Base-by-base conservation (phyloP, 768 basidiomycete species). In the Trametes sanguinea region DNA sequence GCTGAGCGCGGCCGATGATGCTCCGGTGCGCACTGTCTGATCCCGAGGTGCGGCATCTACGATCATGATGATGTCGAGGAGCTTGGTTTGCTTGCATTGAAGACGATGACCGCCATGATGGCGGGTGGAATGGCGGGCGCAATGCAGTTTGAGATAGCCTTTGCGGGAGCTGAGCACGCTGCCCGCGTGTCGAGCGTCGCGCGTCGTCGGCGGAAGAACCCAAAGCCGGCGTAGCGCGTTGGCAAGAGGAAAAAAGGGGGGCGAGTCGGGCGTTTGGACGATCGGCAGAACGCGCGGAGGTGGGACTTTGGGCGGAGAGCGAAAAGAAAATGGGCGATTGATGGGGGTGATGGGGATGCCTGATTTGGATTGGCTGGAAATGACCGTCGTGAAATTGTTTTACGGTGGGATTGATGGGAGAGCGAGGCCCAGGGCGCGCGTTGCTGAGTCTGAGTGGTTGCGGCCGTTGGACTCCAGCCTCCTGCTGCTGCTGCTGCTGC, bases 361-460 rank as follows among this genome's bases (percentile, higher is more conserved):
- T 27, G 44, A 51, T 51, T 51, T 42, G 54, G 59, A 54, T 16
- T 42, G 54, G 42, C 13, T 42, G 45, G 37, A 39, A 29, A 40
- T 39, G 50, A 47, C 43, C 51, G 56, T 35, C 44, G 56, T 50
- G 62, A 60, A 65, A 65, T 57, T 65, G 52, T 65, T 60, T 61
- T 61, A 22, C 17, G 33, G 35, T 50, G 45, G 32, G 51, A 51
- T 51, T 51, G 54, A 54, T 56, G 60, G n/a, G 51, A 54, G 40
- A 3, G 42, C 46, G 39, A 11, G 47, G 13, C 37, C 14, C 16
- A n/a, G 45, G 51, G 29, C 35, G 62, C 53, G 53, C 35, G 35
- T 37, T 1, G 11, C 22, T 22, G 22, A 22, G 22, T 6, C 35
- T 37, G 35, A 37, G 35, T 37, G 6, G 35, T 37, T 11, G 35